These are phyloP conservation scores for Ganoderma meredithae DNA, from an alignment of 1,284 basidiomycete species.

Conservation along the genomic window DNA sequence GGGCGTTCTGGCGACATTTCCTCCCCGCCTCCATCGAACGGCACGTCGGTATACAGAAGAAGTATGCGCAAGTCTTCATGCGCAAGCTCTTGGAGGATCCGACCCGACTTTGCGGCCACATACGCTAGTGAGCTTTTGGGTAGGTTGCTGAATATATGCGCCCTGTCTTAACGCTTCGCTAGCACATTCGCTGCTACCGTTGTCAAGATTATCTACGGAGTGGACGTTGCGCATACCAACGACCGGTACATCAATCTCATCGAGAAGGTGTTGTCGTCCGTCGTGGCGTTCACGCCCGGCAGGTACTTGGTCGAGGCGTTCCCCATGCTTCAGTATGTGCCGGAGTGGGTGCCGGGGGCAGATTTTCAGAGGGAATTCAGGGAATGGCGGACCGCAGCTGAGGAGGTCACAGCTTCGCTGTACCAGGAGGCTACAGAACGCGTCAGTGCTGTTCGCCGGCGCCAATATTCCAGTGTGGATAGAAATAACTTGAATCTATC, in stretches of 20 bases:
- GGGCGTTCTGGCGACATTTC: slow-evolving; percentile 21
- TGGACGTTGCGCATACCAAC: slow-evolving; percentile 18
- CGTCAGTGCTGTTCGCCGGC: background rate
- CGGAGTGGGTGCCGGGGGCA: slow-evolving; percentile 36
- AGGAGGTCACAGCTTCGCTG: slow-evolving; percentile 6
- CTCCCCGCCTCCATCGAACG: background rate
- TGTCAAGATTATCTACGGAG: slow-evolving; percentile 31
- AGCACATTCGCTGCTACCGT: slow-evolving; percentile 25
- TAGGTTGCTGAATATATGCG: background rate
- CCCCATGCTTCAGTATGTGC: slow-evolving; percentile 29
- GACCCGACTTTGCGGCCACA: slow-evolving; percentile 6
- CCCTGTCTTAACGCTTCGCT: background rate
- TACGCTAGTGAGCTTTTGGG: slow-evolving; percentile 10
- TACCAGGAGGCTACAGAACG: slow-evolving; percentile 6
- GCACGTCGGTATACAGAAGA: slow-evolving; percentile 1
- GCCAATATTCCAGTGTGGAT: background rate
- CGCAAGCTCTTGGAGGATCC: slow-evolving; percentile 9
- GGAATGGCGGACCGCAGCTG: background rate
- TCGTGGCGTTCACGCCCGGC: slow-evolving; percentile 20
- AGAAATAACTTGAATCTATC: background rate
- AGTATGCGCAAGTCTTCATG: slow-evolving; percentile 1
- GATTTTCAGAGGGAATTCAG: slow-evolving; percentile 24
- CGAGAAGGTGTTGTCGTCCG: slow-evolving; percentile 15
- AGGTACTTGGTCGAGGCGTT: slow-evolving; percentile 25
- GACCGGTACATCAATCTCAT: slow-evolving; percentile 26